Evolutionary conservation across 108 stramenopile genomes (phyloP).

Genomic region (Cyclostephanos invisitatus): DNA sequence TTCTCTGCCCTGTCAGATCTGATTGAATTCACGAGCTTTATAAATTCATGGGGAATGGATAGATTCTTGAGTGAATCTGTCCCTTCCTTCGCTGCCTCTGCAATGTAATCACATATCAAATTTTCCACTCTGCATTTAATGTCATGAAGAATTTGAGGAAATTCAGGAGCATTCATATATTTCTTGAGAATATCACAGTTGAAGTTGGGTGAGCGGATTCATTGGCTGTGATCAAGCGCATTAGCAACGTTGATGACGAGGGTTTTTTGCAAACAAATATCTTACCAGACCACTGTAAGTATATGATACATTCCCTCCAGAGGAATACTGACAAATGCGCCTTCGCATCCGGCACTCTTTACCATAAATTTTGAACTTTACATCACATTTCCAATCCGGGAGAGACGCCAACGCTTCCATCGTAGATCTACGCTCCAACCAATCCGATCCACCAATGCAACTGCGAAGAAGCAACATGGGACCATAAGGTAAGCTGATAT

Average conservation of each 20-base stretch:
- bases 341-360: constrained; percentile 44
- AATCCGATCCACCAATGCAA: constrained; percentile 18
- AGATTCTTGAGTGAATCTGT: constrained; percentile 7
- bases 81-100: constrained; percentile 3
- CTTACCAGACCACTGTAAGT: constrained; percentile 37
- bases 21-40: constrained; percentile 13
- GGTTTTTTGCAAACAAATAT: too few species aligned
- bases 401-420: constrained; percentile 20
- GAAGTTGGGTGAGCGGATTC: too few species aligned
- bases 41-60: constrained; percentile 21
- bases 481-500: constrained; percentile 28
- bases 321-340: constrained; percentile 38
- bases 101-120: constrained; percentile 26
- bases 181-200: not conserved
- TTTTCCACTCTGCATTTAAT: constrained; percentile 38
- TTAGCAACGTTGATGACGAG: not conserved
- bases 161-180: constrained; percentile 34
- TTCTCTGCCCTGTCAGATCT: not conserved
- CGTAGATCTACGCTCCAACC: constrained; percentile 14
- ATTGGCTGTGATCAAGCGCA: too few species aligned
- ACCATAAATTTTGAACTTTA: constrained; percentile 34
- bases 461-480: constrained; percentile 32
- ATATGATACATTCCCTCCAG: constrained; percentile 32
- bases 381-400: constrained; percentile 44
- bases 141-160: constrained; percentile 23